A percentile compares a stretch with the other conserved stretches of the same genome.
phyloP scores from a whole-genome alignment of 2,329 filamentous ascomycete genomes.

The Hymenoscyphus albidus region DNA sequence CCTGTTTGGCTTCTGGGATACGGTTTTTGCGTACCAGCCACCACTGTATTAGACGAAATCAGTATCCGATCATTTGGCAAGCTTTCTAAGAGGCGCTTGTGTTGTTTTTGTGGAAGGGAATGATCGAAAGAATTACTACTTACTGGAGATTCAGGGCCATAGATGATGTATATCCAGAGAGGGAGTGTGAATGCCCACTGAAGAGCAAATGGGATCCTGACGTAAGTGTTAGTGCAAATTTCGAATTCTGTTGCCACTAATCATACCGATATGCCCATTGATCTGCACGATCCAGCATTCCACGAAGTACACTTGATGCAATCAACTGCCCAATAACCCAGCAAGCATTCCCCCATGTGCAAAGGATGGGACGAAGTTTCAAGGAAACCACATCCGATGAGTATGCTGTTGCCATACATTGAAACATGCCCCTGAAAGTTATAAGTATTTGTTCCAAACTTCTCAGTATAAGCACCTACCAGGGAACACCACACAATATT shows the following conservation, averaged over 20 bases:
- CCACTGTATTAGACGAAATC: constrained; percentile 31
- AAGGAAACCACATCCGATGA: constrained; percentile 37
- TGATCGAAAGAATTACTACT: neutral
- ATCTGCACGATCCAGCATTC: constrained; percentile 39
- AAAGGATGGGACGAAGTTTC: constrained; percentile 32
- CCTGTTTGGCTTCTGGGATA: constrained; percentile 42
- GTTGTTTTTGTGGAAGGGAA: neutral
- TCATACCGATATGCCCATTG: constrained; percentile 44
- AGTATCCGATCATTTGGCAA: neutral
- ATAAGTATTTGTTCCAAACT: constrained; percentile 15
- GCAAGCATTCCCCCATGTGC: constrained; percentile 51
- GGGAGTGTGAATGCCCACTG: constrained; percentile 49
- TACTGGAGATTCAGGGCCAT: constrained; percentile 45
- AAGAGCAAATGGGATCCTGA: constrained; percentile 43
- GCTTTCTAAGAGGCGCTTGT: neutral
- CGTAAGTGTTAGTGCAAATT: neutral
- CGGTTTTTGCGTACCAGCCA: constrained; percentile 42
- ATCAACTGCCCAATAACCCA: constrained; percentile 49
- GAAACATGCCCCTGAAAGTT: constrained; percentile 38
- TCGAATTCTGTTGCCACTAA: neutral
- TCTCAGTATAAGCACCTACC: constrained; percentile 36
- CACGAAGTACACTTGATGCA: constrained; percentile 44
- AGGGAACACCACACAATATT: constrained; percentile 47
- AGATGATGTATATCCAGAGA: constrained; percentile 41
- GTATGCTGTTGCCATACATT: constrained; percentile 35